Conservation (phyloP, 441 rosid genomes). For the Geranium incanum region DNA sequence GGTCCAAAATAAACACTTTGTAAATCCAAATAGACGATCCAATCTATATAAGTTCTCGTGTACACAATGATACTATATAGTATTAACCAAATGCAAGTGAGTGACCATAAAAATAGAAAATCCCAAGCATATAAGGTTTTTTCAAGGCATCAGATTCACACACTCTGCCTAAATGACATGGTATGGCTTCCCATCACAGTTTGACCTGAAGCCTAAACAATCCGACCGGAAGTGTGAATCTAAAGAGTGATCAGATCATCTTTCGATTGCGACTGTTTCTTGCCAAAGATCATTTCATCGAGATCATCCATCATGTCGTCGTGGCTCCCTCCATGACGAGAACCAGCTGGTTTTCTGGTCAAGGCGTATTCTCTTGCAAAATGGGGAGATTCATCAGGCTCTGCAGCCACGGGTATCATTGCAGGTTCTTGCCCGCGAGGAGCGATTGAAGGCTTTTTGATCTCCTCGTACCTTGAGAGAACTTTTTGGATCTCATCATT, state of each 20-base stretch:
- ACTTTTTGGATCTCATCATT: constrained; percentile 74
- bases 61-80: background rate
- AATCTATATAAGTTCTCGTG: no score
- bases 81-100: no score
- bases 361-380: constrained; percentile 50
- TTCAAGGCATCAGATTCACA: background rate
- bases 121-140: background rate
- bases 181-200: background rate
- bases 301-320: constrained; percentile 89
- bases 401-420: constrained; percentile 71
- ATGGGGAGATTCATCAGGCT: constrained; percentile 64
- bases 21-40: no score
- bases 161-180: constrained; percentile 19
- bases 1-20: no score
- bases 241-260: constrained; percentile 57
- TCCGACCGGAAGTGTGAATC: constrained; percentile 16
- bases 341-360: constrained; percentile 51
- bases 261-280: constrained; percentile 51
- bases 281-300: constrained; percentile 80
- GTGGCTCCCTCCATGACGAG: constrained; percentile 48
- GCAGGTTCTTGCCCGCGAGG: constrained; percentile 59
- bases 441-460: constrained; percentile 45
- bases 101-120: background rate
- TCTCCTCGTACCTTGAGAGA: constrained; percentile 50
- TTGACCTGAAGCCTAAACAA: constrained; percentile 17